Percentiles rank a stretch among this genome's conserved stretches.
Evolutionary conservation across 2,329 filamentous ascomycete species (phyloP).

Genomic region (Aureobasidium sp.): DNA sequence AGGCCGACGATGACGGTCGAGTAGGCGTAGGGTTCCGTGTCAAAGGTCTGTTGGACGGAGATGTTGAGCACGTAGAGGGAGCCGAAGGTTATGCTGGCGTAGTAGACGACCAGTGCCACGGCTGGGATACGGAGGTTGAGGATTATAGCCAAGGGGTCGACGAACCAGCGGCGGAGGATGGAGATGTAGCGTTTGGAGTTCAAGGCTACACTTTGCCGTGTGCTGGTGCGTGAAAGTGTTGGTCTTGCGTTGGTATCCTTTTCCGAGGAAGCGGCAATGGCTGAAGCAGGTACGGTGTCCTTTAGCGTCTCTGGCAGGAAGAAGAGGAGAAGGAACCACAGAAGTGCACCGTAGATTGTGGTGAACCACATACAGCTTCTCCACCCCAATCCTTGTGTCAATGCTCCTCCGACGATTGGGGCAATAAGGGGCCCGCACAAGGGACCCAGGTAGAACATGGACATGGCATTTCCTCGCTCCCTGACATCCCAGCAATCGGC

Average conservation of each 20-base stretch:
- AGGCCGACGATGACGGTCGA: conserved; percentile 60
- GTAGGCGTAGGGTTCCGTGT: conserved; percentile 57
- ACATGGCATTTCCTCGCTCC: conserved; percentile 72
- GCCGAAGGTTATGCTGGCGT: conserved; percentile 66
- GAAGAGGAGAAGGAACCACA: conserved; percentile 49
- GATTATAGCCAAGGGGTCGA: conserved; percentile 66
- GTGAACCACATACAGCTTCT: conserved; percentile 71
- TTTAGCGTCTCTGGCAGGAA: conserved; percentile 56
- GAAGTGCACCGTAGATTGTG: conserved; percentile 55
- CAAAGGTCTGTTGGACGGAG: conserved; percentile 63
- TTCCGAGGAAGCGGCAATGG: conserved; percentile 22
- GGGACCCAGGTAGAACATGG: conserved; percentile 72
- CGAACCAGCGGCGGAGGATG: conserved; percentile 50
- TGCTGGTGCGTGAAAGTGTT: conserved; percentile 43
- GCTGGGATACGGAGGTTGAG: conserved; percentile 65
- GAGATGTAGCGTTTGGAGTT: conserved; percentile 47
- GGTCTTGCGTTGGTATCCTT: conserved; percentile 17
- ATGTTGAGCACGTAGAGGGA: conserved; percentile 71
- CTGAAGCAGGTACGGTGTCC: conserved; percentile 22
- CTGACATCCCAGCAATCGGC: conserved; percentile 68
- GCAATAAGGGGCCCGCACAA: conserved; percentile 64
- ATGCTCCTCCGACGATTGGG: conserved; percentile 65
- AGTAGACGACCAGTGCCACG: conserved; percentile 63
- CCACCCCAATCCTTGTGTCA: conserved; percentile 65
- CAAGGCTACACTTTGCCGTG: conserved; percentile 51